phyloP scores from a whole-genome alignment of 192 early-diverging fungal genomes.

The Spizellomyces punctatus region DNA sequence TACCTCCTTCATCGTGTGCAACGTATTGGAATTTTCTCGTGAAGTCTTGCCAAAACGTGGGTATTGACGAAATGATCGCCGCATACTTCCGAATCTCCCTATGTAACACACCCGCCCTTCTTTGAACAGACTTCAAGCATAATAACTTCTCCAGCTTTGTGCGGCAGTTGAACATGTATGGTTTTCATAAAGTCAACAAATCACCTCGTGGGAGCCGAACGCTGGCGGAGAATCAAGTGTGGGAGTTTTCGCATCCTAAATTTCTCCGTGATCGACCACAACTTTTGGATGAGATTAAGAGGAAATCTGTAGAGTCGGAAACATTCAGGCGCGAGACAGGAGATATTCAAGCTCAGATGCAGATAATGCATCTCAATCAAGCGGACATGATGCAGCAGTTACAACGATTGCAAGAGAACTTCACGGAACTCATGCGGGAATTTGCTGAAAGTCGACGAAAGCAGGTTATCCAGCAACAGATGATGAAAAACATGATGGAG shows the following conservation, averaged over 20 bases:
- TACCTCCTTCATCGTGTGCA: slow-evolving; percentile 87
- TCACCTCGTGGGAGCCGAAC: slow-evolving; percentile 81
- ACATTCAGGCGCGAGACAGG: slow-evolving; percentile 70
- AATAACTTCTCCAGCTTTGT: slow-evolving; percentile 84
- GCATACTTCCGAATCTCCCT: neutral
- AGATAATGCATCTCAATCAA: slow-evolving; percentile 77
- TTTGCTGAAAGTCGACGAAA: slow-evolving; percentile 72
- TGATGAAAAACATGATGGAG: slow-evolving; percentile 68
- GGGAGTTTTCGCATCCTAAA: slow-evolving; percentile 90
- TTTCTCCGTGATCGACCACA: slow-evolving; percentile 89
- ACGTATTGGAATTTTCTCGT: slow-evolving; percentile 85
- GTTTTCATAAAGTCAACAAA: slow-evolving; percentile 90
- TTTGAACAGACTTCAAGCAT: slow-evolving; percentile 75
- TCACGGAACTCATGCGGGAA: slow-evolving; percentile 71
- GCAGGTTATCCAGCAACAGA: slow-evolving; percentile 66
- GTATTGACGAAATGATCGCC: neutral
- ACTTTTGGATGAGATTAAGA: slow-evolving; percentile 88
- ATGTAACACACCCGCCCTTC: neutral
- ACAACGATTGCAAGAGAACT: slow-evolving; percentile 72
- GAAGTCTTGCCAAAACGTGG: slow-evolving; percentile 83
- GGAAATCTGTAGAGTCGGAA: slow-evolving; percentile 88
- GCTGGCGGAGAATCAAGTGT: slow-evolving; percentile 73
- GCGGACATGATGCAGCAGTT: slow-evolving; percentile 75
- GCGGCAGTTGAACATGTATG: slow-evolving; percentile 59
- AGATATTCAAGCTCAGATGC: slow-evolving; percentile 74